A percentile compares a stretch with the other conserved stretches of the same genome.
These are phyloP conservation scores for Pistacia integerrima DNA, from an alignment of 345 rosid genomes.

Conservation along the genomic window DNA sequence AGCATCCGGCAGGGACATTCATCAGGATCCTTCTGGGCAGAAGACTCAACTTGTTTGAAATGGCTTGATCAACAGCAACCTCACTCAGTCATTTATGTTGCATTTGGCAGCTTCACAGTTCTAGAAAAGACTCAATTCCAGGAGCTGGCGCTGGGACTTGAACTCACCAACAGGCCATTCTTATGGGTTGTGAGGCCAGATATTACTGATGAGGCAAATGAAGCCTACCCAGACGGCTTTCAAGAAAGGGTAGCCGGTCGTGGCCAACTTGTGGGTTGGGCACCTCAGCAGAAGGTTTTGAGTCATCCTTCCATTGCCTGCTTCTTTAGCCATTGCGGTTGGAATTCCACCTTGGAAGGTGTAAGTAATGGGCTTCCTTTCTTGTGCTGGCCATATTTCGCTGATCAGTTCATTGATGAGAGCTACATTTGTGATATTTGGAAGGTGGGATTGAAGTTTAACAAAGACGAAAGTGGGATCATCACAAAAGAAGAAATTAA, in stretches of 20 bases:
- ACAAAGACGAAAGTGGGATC: constrained; percentile 29
- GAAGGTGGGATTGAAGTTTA: constrained; percentile 47
- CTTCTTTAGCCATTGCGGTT: constrained; percentile 59
- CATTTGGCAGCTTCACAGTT: constrained; percentile 40
- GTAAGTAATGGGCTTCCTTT: constrained; percentile 50
- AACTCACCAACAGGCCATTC: constrained; percentile 19
- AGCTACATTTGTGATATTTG: constrained; percentile 44
- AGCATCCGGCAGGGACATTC: constrained; percentile 10
- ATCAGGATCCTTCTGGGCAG: constrained; percentile 33
- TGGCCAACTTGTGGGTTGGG: constrained; percentile 37
- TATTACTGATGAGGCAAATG: constrained; percentile 9
- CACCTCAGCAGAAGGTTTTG: constrained; percentile 40
- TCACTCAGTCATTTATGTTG: constrained; percentile 39
- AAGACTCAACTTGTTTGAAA: constrained; percentile 32
- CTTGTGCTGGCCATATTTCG: constrained; percentile 53
- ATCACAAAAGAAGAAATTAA: constrained; percentile 25
- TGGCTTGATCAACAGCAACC: constrained; percentile 38
- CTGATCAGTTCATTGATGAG: constrained; percentile 44
- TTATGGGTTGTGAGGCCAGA: constrained; percentile 17
- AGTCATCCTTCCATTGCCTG: constrained; percentile 36
- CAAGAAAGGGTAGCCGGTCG: neutral
- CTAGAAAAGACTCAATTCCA: constrained; percentile 24
- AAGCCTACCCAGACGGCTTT: constrained; percentile 9
- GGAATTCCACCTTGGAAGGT: constrained; percentile 69
- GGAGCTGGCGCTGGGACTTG: constrained; percentile 39